A percentile compares a stretch with the other conserved stretches of the same genome.
Evolutionary conservation across 192 early-diverging fungal genomes (phyloP).

Genomic region (Mortierella alpina): DNA sequence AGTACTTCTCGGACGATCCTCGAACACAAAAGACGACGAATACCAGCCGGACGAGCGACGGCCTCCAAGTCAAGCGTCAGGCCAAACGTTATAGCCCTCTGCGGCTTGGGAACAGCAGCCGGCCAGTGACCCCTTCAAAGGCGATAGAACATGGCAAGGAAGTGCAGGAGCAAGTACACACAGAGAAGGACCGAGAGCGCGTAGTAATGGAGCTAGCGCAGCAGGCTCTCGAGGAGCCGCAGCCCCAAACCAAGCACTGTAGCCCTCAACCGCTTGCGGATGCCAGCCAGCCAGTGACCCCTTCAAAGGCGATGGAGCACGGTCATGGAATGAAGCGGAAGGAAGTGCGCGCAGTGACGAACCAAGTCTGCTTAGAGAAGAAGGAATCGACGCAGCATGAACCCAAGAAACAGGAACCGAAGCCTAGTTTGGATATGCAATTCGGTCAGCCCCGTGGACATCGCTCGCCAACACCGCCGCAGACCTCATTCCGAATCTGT

Average conservation of each 20-base stretch:
- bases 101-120: background rate
- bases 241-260: too few relatives aligned
- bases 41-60: background rate
- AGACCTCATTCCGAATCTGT: slow-evolving; percentile 17
- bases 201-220: too few relatives aligned
- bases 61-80: slow-evolving; percentile 2
- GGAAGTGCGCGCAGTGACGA: too few relatives aligned
- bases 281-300: too few relatives aligned
- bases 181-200: background rate
- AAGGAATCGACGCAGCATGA: too few relatives aligned
- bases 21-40: background rate
- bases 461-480: slow-evolving; percentile 12
- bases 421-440: background rate
- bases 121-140: background rate
- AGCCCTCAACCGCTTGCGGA: too few relatives aligned
- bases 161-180: background rate
- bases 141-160: background rate
- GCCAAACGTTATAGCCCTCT: slow-evolving; percentile 17
- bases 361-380: too few relatives aligned
- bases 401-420: background rate
- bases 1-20: slow-evolving; percentile 36
- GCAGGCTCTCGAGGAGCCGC: too few relatives aligned
- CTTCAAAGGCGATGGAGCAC: too few relatives aligned
- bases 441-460: background rate
- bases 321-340: too few relatives aligned